Conservation (phyloP, 2,329 filamentous ascomycete genomes). For the Pseudogymnoascus sp. region DNA sequence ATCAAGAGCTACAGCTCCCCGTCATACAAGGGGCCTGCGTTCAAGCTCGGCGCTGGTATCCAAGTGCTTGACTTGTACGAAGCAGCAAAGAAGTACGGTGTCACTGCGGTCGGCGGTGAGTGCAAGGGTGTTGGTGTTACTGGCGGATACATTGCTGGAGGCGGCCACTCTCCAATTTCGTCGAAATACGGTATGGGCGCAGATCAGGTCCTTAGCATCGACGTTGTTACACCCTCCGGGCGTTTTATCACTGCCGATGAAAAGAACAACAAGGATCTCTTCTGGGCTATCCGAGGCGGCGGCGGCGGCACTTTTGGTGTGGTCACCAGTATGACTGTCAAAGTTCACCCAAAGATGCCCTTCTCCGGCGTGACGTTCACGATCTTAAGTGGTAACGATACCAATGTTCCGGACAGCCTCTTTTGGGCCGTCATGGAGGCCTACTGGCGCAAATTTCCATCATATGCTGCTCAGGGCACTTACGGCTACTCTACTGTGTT, state of each 20-base stretch:
- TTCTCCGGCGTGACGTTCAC: constrained; percentile 33
- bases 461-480: constrained; percentile 1
- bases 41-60: constrained; percentile 35
- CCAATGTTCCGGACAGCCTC: constrained; percentile 29
- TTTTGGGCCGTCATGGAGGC: constrained; percentile 43
- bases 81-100: constrained; percentile 34
- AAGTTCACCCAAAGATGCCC: constrained; percentile 37
- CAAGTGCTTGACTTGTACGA: constrained; percentile 35
- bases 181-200: constrained; percentile 49
- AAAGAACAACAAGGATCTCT: constrained; percentile 45
- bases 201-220: constrained; percentile 51
- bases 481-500: constrained; percentile 27
- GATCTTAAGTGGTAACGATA: constrained; percentile 37
- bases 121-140: constrained; percentile 36
- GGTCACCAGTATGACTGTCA: constrained; percentile 46
- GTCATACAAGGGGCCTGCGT: constrained; percentile 30
- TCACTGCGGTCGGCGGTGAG: constrained; percentile 42
- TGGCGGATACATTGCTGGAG: constrained; percentile 49
- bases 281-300: constrained; percentile 53
- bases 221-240: constrained; percentile 44
- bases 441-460: constrained; percentile 32
- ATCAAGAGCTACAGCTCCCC: constrained; percentile 27
- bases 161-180: constrained; percentile 48
- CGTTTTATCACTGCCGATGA: constrained; percentile 41
- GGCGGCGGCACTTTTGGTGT: constrained; percentile 49